phyloP scores from a whole-genome alignment of 345 rosid genomes.

The Eucalyptus leucophloia region DNA sequence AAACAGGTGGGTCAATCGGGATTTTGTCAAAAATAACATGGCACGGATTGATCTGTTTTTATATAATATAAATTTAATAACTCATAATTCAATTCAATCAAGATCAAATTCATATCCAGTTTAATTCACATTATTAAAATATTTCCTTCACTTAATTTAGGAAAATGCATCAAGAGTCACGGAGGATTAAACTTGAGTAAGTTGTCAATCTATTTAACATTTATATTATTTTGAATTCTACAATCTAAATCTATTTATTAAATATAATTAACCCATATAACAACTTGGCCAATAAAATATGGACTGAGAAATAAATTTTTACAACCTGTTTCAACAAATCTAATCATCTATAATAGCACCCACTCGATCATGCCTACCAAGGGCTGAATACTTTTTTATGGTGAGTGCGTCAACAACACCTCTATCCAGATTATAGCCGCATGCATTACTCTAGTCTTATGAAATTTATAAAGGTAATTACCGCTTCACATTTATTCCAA shows the following conservation, averaged over 20 bases:
- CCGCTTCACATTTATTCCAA: neutral
- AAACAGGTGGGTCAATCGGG: neutral
- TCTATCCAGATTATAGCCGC: accelerated
- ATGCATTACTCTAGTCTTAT: neutral
- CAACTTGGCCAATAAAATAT: too few relatives aligned
- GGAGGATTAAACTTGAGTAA: neutral
- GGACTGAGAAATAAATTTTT: too few relatives aligned
- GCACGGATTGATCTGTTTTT: accelerated
- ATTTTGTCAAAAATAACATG: too few relatives aligned
- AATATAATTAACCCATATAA: too few relatives aligned
- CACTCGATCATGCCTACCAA: accelerated
- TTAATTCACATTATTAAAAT: too few relatives aligned
- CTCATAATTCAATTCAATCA: accelerated
- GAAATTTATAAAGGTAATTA: neutral
- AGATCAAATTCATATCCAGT: accelerated
- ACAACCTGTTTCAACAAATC: accelerated
- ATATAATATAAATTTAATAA: too few relatives aligned
- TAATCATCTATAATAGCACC: too few relatives aligned
- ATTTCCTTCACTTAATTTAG: too few relatives aligned
- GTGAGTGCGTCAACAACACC: neutral
- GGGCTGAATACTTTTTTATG: neutral
- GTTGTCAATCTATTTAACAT: neutral
- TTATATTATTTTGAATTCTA: too few relatives aligned
- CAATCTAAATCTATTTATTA: too few relatives aligned
- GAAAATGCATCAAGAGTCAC: too few relatives aligned